These are phyloP conservation scores for Thalassiosira mediterranea DNA, from an alignment of 352 stramenopile species.

Conservation along the genomic window DNA sequence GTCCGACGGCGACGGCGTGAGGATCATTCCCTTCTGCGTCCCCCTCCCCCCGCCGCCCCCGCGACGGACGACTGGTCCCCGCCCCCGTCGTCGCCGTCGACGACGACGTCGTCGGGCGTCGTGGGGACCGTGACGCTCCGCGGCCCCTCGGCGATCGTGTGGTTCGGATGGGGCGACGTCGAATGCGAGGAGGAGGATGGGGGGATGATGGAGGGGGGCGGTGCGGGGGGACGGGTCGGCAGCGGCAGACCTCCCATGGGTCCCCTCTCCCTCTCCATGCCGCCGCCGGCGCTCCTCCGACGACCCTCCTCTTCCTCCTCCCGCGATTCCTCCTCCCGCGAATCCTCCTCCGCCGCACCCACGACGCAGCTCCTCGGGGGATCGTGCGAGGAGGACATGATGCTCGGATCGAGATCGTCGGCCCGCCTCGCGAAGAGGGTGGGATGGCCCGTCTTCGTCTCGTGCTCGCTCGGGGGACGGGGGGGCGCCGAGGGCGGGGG, in stretches of 20 bases:
- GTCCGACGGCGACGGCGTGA: slow-evolving; percentile 6
- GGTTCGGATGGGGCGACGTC: slow-evolving; percentile 65
- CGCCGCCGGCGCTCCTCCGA: too few species aligned
- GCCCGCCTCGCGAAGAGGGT: slow-evolving; percentile 54
- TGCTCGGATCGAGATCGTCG: slow-evolving; percentile 66
- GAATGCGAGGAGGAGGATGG: slow-evolving; percentile 8
- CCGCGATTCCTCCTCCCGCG: slow-evolving; percentile 43
- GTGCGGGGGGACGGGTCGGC: slow-evolving; percentile 5
- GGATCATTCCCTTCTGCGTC: slow-evolving; percentile 41
- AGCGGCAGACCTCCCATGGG: slow-evolving; percentile 62
- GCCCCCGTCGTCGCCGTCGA: not conserved
- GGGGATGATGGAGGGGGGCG: not conserved
- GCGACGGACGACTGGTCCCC: slow-evolving; percentile 1
- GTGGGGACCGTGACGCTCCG: slow-evolving; percentile 67
- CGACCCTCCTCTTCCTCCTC: too few species aligned
- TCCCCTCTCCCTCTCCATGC: slow-evolving; percentile 65
- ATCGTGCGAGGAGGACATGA: slow-evolving; percentile 63
- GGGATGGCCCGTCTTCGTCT: slow-evolving; percentile 72
- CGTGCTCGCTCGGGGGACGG: slow-evolving; percentile 48
- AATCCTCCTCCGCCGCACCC: slow-evolving; percentile 18
- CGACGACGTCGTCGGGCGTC: slow-evolving; percentile 29
- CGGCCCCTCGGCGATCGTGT: slow-evolving; percentile 60
- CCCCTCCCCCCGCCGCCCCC: slow-evolving; percentile 15
- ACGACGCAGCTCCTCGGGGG: slow-evolving; percentile 66
- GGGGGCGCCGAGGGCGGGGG: slow-evolving; percentile 7